A percentile compares a stretch with the other conserved stretches of the same genome.
Evolutionary conservation across 2,329 filamentous ascomycete species (phyloP).

Genomic region (Samsoniella hepiali): DNA sequence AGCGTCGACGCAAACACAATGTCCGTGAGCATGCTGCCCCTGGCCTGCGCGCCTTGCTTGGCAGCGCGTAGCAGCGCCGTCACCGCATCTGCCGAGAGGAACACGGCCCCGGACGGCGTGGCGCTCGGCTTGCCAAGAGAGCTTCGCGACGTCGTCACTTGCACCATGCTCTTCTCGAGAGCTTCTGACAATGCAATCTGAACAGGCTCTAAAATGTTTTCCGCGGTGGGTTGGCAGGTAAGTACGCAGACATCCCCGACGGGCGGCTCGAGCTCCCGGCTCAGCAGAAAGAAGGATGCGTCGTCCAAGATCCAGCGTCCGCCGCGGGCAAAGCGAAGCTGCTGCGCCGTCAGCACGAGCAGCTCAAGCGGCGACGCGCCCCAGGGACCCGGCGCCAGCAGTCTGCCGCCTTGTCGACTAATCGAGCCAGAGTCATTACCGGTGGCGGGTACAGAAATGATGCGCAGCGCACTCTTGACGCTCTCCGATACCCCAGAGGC

Average conservation of each 20-base stretch:
- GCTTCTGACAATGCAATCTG: not conserved
- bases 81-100: not conserved
- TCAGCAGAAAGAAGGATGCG: not conserved
- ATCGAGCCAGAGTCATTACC: not conserved
- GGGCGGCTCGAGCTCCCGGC: not conserved
- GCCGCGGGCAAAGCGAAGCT: not conserved
- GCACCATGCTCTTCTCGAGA: not conserved
- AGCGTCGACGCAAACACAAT: not conserved
- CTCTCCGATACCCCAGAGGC: not conserved
- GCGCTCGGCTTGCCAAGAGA: not conserved
- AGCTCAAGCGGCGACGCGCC: constrained; percentile 11
- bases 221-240: not conserved
- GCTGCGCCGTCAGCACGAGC: constrained; percentile 2
- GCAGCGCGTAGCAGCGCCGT: not conserved
- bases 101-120: not conserved
- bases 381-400: constrained; percentile 6
- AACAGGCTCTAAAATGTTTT: not conserved
- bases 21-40: not conserved
- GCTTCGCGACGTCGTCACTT: not conserved
- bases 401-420: not conserved
- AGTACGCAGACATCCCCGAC: not conserved
- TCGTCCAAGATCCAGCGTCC: constrained; percentile 5
- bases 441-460: not conserved
- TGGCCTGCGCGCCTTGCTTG: not conserved
- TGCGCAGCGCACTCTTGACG: not conserved